Evolutionary conservation across 176 grass and related monocot species (phyloP).

Genomic region (Carex scoparia): DNA sequence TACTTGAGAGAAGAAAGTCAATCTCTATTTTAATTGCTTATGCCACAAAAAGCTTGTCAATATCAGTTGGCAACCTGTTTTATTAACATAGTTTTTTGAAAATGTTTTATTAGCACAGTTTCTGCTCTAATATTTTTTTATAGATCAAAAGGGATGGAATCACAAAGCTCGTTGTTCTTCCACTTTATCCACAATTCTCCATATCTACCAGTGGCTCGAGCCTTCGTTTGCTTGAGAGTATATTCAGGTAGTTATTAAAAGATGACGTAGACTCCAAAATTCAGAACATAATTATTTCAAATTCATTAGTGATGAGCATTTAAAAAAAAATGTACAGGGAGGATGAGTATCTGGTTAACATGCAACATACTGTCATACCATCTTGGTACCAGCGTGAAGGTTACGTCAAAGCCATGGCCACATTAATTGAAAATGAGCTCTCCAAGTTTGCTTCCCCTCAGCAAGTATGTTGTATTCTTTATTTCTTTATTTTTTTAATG

Average conservation of each 20-base stretch:
- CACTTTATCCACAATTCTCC: conserved; percentile 99
- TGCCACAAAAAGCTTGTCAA: neutral
- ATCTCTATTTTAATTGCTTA: neutral
- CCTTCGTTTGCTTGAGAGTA: conserved; percentile 91
- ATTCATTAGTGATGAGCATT: neutral
- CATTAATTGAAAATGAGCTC: conserved; percentile 86
- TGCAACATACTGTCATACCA: conserved; percentile 99
- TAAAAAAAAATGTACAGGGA: conserved; percentile 41
- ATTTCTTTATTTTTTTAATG: neutral
- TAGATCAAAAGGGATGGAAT: conserved; percentile 94
- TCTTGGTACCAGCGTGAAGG: conserved; percentile 99
- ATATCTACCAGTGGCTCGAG: conserved; percentile 99
- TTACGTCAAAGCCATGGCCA: conserved; percentile 97
- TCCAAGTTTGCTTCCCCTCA: conserved; percentile 60
- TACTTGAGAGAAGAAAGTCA: neutral
- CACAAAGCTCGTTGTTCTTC: conserved; percentile 97
- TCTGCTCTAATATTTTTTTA: conserved; percentile 24
- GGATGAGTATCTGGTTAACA: conserved; percentile 96
- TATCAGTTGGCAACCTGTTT: neutral
- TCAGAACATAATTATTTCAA: neutral
- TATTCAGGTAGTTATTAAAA: conserved; percentile 65
- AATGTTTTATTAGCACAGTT: neutral
- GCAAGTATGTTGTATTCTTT: conserved; percentile 46
- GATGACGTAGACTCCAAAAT: neutral
- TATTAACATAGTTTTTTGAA: neutral